These are phyloP conservation scores for Penicillium polonicum DNA, from an alignment of 2,329 filamentous ascomycete genomes.

Conservation along the genomic window DNA sequence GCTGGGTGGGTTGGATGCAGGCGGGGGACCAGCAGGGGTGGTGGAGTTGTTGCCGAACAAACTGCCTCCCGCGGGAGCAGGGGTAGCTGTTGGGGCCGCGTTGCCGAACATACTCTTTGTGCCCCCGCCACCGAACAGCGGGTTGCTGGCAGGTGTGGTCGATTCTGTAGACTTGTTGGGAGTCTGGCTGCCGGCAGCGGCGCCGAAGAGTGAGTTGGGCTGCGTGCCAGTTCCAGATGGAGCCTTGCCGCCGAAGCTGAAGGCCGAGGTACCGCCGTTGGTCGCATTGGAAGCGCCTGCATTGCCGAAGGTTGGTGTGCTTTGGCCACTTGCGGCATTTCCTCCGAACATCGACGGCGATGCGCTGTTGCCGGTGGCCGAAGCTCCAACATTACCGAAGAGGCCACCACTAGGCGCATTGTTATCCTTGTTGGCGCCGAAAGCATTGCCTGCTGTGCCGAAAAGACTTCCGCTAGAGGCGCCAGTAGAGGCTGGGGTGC, in stretches of 20 bases:
- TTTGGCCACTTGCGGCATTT: slow-evolving; percentile 20
- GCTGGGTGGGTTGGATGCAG: slow-evolving; percentile 29
- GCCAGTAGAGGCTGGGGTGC: slow-evolving; percentile 37
- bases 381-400: slow-evolving; percentile 44
- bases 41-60: slow-evolving; percentile 47
- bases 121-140: slow-evolving; percentile 36
- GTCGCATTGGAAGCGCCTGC: slow-evolving; percentile 22
- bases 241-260: slow-evolving; percentile 36
- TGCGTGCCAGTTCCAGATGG: slow-evolving; percentile 27
- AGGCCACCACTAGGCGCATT: slow-evolving; percentile 34
- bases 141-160: slow-evolving; percentile 31
- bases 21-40: slow-evolving; percentile 52
- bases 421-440: slow-evolving; percentile 33
- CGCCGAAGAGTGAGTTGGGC: slow-evolving; percentile 31
- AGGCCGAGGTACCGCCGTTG: slow-evolving; percentile 27
- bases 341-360: slow-evolving; percentile 38
- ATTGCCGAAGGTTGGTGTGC: slow-evolving; percentile 30
- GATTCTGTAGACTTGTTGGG: slow-evolving; percentile 40
- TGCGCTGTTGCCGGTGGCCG: slow-evolving; percentile 31
- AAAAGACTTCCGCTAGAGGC: slow-evolving; percentile 36
- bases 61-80: slow-evolving; percentile 35
- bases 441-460: slow-evolving; percentile 33
- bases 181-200: slow-evolving; percentile 29
- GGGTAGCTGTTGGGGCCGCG: slow-evolving; percentile 36
- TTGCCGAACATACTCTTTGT: slow-evolving; percentile 35